Conservation (phyloP, 305 asterid species). For the Fraxinus dipetala region DNA sequence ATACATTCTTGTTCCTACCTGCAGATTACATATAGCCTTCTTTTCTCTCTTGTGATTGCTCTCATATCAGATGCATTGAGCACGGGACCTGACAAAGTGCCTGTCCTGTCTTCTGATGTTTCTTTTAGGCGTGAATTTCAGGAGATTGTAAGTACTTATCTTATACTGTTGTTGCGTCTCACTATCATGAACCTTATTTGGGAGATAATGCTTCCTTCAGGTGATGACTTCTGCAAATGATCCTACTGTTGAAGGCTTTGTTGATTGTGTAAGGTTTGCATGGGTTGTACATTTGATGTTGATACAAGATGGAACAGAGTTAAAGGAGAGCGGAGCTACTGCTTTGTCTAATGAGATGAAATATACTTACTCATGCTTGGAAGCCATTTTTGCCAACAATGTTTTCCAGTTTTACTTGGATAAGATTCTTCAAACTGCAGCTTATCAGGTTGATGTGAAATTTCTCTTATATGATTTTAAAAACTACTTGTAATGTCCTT, state of each 20-base stretch:
- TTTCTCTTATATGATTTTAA: not conserved
- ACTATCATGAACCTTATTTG: slow-evolving; percentile 25
- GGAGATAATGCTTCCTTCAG: slow-evolving; percentile 40
- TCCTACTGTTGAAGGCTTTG: slow-evolving; percentile 77
- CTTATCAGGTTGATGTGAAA: slow-evolving; percentile 67
- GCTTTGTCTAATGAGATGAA: slow-evolving; percentile 47
- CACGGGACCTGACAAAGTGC: slow-evolving; percentile 51
- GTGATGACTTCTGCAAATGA: slow-evolving; percentile 75
- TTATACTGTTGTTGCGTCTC: not conserved
- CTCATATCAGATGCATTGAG: slow-evolving; percentile 91
- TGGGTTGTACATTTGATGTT: slow-evolving; percentile 91
- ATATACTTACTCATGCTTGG: slow-evolving; percentile 64
- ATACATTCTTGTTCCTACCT: slow-evolving; percentile 20
- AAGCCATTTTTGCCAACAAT: slow-evolving; percentile 67
- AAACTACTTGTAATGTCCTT: not conserved
- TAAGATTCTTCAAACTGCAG: slow-evolving; percentile 77
- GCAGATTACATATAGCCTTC: slow-evolving; percentile 89
- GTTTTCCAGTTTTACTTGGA: slow-evolving; percentile 86
- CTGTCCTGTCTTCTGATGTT: slow-evolving; percentile 66
- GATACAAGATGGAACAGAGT: slow-evolving; percentile 64
- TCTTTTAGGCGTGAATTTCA: slow-evolving; percentile 79
- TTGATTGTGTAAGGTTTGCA: slow-evolving; percentile 84
- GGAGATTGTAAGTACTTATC: slow-evolving; percentile 62
- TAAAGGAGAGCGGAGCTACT: slow-evolving; percentile 47
- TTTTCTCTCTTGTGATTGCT: slow-evolving; percentile 80